Evolutionary conservation across 2,329 filamentous ascomycete genomes (phyloP).

Genomic region (Nectriaceae sp.): DNA sequence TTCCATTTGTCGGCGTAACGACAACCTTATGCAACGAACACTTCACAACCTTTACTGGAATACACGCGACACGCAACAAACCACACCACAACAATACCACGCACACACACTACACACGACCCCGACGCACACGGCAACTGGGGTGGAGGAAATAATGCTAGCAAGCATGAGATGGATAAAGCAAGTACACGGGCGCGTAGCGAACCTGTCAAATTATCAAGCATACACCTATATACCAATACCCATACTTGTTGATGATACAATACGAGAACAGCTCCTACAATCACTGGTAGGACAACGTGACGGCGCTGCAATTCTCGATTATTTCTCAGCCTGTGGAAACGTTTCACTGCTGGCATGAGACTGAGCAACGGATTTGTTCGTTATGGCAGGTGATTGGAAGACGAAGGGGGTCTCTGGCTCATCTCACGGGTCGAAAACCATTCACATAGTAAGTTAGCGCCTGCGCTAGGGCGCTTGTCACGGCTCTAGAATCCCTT

Average conservation of each 20-base stretch:
- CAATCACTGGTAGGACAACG: neutral
- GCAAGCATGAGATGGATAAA: constrained; percentile 8
- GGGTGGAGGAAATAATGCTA: constrained; percentile 23
- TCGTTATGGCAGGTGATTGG: too few species aligned
- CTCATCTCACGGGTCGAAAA: too few species aligned
- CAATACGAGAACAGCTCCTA: neutral
- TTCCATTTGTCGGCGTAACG: too few species aligned
- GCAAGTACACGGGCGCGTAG: constrained; percentile 1
- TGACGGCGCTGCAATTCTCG: neutral
- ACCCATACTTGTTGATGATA: constrained; percentile 22
- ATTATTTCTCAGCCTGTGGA: neutral
- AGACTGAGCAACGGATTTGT: too few species aligned
- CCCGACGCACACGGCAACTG: constrained; percentile 16
- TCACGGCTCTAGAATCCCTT: too few species aligned
- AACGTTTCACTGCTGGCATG: too few species aligned
- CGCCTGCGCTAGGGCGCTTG: too few species aligned
- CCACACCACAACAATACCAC: constrained; percentile 4
- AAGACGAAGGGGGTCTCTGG: too few species aligned
- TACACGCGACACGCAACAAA: neutral
- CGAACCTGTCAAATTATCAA: too few species aligned
- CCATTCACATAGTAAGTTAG: too few species aligned
- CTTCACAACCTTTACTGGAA: too few species aligned
- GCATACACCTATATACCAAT: constrained; percentile 20
- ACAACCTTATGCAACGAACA: too few species aligned
- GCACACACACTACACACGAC: constrained; percentile 7